Base-by-base conservation (phyloP, 352 stramenopile genomes). In the Globisporangium cystogenes region DNA sequence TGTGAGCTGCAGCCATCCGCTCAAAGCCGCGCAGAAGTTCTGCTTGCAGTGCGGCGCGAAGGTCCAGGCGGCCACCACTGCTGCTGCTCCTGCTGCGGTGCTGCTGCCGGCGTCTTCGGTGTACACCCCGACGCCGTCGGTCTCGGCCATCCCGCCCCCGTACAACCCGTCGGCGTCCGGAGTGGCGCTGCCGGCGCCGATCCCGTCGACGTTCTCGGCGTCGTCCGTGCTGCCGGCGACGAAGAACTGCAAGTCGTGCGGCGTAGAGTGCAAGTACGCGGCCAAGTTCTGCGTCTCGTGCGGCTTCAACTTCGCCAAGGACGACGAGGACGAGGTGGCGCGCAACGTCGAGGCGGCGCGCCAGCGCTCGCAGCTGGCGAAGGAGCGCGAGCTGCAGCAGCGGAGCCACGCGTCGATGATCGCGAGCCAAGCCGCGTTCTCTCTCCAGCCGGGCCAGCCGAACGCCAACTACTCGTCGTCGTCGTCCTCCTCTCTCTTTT, bases 231-330 rank as follows among this genome's bases (percentile, higher is more conserved):
- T 79, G 39, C 55, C 72, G 4, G 60, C 56, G 18, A 72, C 72
- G 1, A 88, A 89, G 61, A 67, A 67, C n/a, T 93, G 82, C 52
- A 70, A 72, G 31, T 65, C 59, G 12, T 93, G 82, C 56, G 66
- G 67, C 43, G 81, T 80, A 41, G 63, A 81, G 48, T 93, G 82
- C 76, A 93, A 93, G 62, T 67, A 62, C 27, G 62, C 68, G 7
- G 78, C 80, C 44, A 93, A 93, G 55, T 93, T 93, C 54, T 93
- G 82, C 64, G 70, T 90, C 45, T 67, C 69, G 26, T 93, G 82
- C 37, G 82, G 82, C 40, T 87, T 87, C 53, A 90, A 87, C 54
- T 93, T 91, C 57, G 70, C 76, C 15, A 67, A 79, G 48, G 76
- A 77, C 47, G 82, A 91, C 18, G 80, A 93, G 42, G 76, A 89